phyloP scores from a whole-genome alignment of 148 eudicot genomes.

The Drosera capensis region DNA sequence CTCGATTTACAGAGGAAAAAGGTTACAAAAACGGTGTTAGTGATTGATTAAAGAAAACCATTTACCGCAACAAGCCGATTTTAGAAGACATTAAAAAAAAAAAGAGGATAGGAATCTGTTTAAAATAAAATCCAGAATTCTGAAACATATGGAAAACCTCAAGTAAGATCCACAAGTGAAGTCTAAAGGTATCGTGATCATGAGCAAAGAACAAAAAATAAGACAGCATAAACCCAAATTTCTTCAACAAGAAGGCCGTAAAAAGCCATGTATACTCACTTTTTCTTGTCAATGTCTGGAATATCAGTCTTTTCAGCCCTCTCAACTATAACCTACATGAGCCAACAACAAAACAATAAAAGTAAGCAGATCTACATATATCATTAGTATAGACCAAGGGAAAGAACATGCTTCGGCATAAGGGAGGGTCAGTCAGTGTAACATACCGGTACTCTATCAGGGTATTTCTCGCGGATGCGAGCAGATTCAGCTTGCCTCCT shows the following conservation, averaged over 20 bases:
- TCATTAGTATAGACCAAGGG: not conserved
- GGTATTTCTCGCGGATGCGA: conserved; percentile 12
- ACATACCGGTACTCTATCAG: conserved; percentile 11
- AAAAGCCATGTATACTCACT: conserved; percentile 4
- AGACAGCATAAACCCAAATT: not conserved
- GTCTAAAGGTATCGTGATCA: too few relatives aligned
- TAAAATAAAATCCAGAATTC: too few relatives aligned
- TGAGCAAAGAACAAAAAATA: not conserved
- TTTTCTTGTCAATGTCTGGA: conserved; percentile 11
- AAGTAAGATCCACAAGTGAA: too few relatives aligned
- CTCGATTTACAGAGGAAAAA: too few relatives aligned
- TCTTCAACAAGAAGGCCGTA: not conserved
- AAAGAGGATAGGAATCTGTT: too few relatives aligned
- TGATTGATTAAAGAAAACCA: too few relatives aligned
- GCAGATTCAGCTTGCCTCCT: conserved; percentile 11
- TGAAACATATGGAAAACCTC: too few relatives aligned
- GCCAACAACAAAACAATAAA: too few relatives aligned
- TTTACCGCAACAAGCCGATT: too few relatives aligned
- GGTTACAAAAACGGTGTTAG: too few relatives aligned
- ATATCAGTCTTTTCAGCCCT: conserved; percentile 13
- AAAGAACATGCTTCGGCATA: too few relatives aligned
- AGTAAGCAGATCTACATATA: not conserved
- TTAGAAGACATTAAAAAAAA: too few relatives aligned
- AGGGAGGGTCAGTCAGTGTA: not conserved
- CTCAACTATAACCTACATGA: conserved; percentile 10